Percentiles rank a stretch among this genome's conserved stretches.
Conservation (phyloP, 2,329 filamentous ascomycete species). For the Paracoccidioides lutzii region DNA sequence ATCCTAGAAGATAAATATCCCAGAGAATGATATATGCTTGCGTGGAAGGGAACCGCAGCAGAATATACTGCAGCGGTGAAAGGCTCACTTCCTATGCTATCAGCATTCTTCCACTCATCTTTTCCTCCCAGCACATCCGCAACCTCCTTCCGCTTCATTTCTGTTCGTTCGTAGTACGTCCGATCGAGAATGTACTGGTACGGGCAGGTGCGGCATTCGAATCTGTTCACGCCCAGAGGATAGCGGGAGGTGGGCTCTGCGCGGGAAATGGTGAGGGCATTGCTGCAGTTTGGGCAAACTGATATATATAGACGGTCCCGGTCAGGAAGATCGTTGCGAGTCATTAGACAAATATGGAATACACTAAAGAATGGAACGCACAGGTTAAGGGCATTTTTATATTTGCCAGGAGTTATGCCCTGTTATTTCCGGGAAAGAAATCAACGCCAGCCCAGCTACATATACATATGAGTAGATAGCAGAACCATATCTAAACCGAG, state of each 20-base stretch:
- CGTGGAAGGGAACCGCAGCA: too few species aligned
- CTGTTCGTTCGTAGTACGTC: constrained; percentile 67
- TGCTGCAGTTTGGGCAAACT: constrained; percentile 40
- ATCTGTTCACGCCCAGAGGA: constrained; percentile 52
- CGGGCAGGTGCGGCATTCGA: constrained; percentile 90
- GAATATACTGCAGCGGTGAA: neutral
- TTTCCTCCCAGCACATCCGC: constrained; percentile 85
- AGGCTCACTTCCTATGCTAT: constrained; percentile 54
- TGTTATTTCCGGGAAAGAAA: neutral
- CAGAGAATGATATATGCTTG: too few species aligned
- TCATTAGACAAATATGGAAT: neutral
- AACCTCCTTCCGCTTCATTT: constrained; percentile 70
- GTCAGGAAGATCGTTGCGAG: neutral
- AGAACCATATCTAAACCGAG: neutral
- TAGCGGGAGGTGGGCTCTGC: constrained; percentile 25
- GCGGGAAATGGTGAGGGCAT: constrained; percentile 35
- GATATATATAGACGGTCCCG: neutral
- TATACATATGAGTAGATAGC: neutral
- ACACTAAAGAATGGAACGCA: constrained; percentile 12
- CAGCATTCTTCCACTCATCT: constrained; percentile 80
- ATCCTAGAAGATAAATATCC: neutral
- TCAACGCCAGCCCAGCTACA: neutral
- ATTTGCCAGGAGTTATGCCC: neutral
- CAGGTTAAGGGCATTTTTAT: constrained; percentile 27
- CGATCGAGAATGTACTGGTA: constrained; percentile 76